Base-by-base conservation (phyloP, 305 asterid species). In the Fraxinus sp. region DNA sequence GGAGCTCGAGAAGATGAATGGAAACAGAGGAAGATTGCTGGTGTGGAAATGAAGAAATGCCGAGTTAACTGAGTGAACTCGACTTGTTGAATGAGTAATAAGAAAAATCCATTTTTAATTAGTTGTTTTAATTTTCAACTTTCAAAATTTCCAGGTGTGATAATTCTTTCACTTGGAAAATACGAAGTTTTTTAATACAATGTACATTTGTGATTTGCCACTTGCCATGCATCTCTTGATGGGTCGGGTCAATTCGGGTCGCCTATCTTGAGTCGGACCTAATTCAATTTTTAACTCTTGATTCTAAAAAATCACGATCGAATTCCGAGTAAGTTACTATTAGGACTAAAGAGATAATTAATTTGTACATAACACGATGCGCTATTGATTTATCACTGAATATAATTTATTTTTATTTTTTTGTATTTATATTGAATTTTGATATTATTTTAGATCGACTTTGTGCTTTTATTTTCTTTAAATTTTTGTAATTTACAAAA, bases 1-100 rank as follows among this genome's bases (percentile, higher is more conserved):
- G 71, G 84, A 82, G 33, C 7, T 84, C 2, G 83, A 80, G 79
- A 28, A 77, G 66, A 3, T 83, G 75, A 46, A 79, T 24, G 81
- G 72, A 59, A 74, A 16, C 74, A 78, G 22, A 46, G 78, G 44
- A 20, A 57, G 84, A 55, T 18, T 80, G 59, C 18, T 82, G 26
- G 5, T 13, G 0, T 77, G 81, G 84, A 74, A 68, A 49, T 78
- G 11, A 46, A 10, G 55, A 16, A 14, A 4, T 18, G 83, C 62
- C 20, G 66, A 74, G 74, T 71, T 30, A 7, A 55, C 10, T 32
- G 79, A 83, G 87, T 84, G 76, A 44, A 79, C 68, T 71, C 59
- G 39, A 81, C 35, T 28, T 10, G 77, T 44, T 7, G 81, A 68
- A 75, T 72, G 82, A 57, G 80, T 3, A 59, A 20, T 2, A 20